These are phyloP conservation scores for Colletotrichum kahawae DNA, from an alignment of 2,329 filamentous ascomycete species.

Conservation along the genomic window DNA sequence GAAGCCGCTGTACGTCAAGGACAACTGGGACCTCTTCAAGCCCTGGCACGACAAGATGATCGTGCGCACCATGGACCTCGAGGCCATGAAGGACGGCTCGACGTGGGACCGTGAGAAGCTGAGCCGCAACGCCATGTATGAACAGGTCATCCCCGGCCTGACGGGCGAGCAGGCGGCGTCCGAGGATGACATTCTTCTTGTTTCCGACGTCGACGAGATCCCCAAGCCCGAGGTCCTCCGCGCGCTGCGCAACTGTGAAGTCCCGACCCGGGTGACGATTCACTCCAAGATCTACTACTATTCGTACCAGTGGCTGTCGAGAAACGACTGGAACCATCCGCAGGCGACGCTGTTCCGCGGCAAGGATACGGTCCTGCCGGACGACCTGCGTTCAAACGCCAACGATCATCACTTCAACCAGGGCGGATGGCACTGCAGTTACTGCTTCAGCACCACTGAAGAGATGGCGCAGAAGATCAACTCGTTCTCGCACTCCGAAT, in stretches of 20 bases:
- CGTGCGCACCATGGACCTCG: constrained; percentile 42
- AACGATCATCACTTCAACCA: constrained; percentile 44
- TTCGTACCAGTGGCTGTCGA: constrained; percentile 57
- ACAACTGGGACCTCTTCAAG: constrained; percentile 57
- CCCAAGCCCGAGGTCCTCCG: constrained; percentile 54
- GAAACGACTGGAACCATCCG: constrained; percentile 59
- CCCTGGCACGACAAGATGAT: constrained; percentile 66
- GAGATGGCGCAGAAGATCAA: constrained; percentile 60
- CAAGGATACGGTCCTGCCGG: constrained; percentile 54
- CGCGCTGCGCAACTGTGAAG: constrained; percentile 54
- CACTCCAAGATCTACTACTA: constrained; percentile 61
- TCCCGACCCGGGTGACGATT: constrained; percentile 58
- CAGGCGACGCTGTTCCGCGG: constrained; percentile 61
- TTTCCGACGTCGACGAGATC: constrained; percentile 67
- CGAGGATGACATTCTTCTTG: constrained; percentile 59
- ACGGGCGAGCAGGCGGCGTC: constrained; percentile 44
- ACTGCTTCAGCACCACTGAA: constrained; percentile 61
- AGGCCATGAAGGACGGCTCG: constrained; percentile 11
- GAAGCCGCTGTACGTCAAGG: constrained; percentile 59
- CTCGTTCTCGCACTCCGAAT: constrained; percentile 44
- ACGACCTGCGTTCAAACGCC: constrained; percentile 56
- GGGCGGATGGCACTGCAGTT: constrained; percentile 67
- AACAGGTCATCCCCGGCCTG: constrained; percentile 59
- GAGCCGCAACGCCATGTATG: constrained; percentile 61
- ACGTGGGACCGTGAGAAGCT: constrained; percentile 59